Conservation (phyloP, 345 rosid genomes). For the Clausena lansium region DNA sequence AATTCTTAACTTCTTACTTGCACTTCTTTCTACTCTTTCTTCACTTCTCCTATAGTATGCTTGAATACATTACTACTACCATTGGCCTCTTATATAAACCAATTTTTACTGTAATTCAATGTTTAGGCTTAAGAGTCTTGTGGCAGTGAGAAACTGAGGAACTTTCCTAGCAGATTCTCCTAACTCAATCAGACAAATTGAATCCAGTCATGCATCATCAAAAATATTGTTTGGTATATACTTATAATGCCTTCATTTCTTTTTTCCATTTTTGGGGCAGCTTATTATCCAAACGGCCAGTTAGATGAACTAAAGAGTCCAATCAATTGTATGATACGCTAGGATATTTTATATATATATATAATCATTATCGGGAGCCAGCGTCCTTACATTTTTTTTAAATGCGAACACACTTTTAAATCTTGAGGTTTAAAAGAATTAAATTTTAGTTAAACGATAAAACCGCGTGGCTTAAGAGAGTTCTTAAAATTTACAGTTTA, state of each 20-base stretch:
- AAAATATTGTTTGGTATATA: not conserved
- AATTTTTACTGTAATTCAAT: conserved; percentile 3
- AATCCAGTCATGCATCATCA: not conserved
- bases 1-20: not conserved
- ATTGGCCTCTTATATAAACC: conserved; percentile 24
- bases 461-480: no score
- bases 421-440: no score
- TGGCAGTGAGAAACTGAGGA: conserved; percentile 21
- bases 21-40: not conserved
- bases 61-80: not conserved
- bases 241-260: not conserved
- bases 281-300: not conserved
- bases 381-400: no score
- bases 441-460: no score
- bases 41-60: not conserved
- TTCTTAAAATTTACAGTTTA: no score
- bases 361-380: no score
- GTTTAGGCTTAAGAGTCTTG: not conserved
- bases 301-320: not conserved
- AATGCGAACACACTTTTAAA: no score
- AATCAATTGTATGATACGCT: not conserved
- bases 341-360: not conserved
- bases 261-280: not conserved
- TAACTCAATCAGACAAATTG: conserved; percentile 3
- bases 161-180: conserved; percentile 41